These are phyloP conservation scores for Saxophila tyrrhenica DNA, from an alignment of 495 filamentous ascomycete genomes.

Conservation along the genomic window DNA sequence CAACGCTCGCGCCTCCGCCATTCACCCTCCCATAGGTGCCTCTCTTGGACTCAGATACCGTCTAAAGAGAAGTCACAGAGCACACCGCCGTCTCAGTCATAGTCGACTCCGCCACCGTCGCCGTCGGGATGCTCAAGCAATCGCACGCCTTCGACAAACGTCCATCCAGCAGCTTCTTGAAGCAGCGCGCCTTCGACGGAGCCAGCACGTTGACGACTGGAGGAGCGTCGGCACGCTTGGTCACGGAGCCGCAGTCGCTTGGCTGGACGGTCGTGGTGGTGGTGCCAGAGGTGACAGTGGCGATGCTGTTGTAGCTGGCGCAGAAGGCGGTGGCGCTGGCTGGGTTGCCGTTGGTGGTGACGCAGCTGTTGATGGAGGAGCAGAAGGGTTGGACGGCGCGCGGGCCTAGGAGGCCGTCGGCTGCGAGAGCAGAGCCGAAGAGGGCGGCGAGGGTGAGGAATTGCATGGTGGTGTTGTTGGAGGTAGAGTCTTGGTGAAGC, in stretches of 20 bases:
- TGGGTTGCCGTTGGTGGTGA: not conserved
- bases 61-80: no score
- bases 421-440: not conserved
- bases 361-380: not conserved
- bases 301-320: not conserved
- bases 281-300: not conserved
- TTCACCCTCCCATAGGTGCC: no score
- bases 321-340: not conserved
- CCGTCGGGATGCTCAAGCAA: not conserved
- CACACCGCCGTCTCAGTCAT: not conserved
- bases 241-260: not conserved
- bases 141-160: not conserved
- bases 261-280: not conserved
- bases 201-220: not conserved
- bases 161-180: not conserved
- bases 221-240: not conserved
- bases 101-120: not conserved
- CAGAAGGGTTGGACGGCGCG: not conserved
- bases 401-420: not conserved
- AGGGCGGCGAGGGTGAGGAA: not conserved
- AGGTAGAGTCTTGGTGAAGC: not conserved
- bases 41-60: no score
- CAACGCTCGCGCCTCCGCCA: no score
- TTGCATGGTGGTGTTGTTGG: not conserved
- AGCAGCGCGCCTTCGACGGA: not conserved